phyloP scores from a whole-genome alignment of 1,284 basidiomycete species.

The Ustilago bromivora region DNA sequence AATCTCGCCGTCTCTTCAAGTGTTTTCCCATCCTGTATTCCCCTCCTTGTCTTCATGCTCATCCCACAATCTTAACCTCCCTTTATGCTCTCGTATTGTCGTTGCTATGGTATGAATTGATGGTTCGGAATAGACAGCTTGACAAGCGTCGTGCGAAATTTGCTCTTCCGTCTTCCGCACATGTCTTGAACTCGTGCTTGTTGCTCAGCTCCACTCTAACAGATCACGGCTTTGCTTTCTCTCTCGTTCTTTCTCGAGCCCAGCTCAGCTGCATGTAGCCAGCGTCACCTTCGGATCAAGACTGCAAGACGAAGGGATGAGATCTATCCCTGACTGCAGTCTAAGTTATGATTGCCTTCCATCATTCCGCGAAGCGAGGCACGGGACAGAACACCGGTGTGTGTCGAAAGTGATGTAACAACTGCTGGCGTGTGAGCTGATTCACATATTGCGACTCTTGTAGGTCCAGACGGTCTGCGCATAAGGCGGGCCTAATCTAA shows the following conservation, averaged over 20 bases:
- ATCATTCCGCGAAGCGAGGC: background rate
- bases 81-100: no score
- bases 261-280: background rate
- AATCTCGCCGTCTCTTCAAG: no score
- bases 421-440: background rate
- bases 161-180: conserved; percentile 5
- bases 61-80: no score
- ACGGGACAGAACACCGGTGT: background rate
- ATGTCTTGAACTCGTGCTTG: background rate
- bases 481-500: background rate
- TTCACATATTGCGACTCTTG: background rate
- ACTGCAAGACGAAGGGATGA: no score
- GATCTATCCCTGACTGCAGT: background rate
- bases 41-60: no score
- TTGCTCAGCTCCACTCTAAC: background rate
- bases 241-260: background rate
- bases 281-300: background rate
- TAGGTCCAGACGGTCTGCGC: background rate
- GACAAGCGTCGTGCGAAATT: conserved; percentile 22
- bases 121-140: no score
- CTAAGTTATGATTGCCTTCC: background rate
- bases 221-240: background rate
- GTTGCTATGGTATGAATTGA: no score
- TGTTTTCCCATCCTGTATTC: no score
- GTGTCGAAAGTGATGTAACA: background rate